phyloP scores from a whole-genome alignment of 2,329 filamentous ascomycete species.

The Cryoendolithus antarcticus region DNA sequence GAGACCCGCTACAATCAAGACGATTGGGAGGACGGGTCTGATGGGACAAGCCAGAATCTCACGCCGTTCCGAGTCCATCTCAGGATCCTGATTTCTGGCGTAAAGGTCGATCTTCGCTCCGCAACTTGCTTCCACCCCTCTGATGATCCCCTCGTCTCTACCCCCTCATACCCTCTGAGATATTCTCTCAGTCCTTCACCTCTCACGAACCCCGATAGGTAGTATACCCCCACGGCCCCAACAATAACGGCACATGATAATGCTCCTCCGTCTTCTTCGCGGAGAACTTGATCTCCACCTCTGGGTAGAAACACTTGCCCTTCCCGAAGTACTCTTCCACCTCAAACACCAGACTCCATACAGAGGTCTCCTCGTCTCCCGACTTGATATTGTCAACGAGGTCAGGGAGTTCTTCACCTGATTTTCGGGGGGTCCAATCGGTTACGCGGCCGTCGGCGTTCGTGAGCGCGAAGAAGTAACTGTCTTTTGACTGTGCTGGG shows the following conservation, averaged over 20 bases:
- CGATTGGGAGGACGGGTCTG: too few species aligned
- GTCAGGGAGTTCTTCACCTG: conserved; percentile 26
- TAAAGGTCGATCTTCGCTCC: too few species aligned
- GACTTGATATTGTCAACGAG: conserved; percentile 25
- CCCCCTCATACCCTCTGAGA: too few species aligned
- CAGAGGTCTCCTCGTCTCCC: conserved; percentile 31
- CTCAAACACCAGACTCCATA: conserved; percentile 62
- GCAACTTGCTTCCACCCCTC: too few species aligned
- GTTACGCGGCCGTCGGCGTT: conserved; percentile 66
- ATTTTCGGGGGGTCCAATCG: conserved; percentile 42
- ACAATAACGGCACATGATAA: conserved; percentile 67
- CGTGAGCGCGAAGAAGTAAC: conserved; percentile 52
- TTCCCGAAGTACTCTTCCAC: conserved; percentile 58
- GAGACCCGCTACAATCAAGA: too few species aligned
- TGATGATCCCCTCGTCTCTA: too few species aligned
- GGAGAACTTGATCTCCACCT: conserved; percentile 44
- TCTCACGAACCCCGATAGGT: conserved; percentile 67
- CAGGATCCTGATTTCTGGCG: too few species aligned
- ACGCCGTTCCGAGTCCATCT: too few species aligned
- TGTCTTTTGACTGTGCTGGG: conserved; percentile 22
- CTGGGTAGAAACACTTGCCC: conserved; percentile 45
- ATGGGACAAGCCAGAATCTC: too few species aligned
- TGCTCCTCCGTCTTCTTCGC: conserved; percentile 41
- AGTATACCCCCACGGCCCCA: conserved; percentile 70
- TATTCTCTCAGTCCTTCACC: not conserved